These are phyloP conservation scores for Salix koriyanagi DNA, from an alignment of 345 rosid species.

Conservation along the genomic window DNA sequence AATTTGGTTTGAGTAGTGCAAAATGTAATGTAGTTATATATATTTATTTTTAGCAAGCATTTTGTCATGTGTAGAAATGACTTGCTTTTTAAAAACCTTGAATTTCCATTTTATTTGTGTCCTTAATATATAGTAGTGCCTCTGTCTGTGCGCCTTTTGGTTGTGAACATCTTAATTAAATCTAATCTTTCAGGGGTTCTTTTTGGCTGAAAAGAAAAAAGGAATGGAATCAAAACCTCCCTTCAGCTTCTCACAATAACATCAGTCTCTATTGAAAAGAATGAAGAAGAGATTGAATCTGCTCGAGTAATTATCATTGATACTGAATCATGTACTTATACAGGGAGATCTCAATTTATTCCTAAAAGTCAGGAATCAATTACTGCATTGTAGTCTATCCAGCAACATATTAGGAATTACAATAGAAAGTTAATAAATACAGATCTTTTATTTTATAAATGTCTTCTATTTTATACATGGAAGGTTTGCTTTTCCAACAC, in stretches of 20 bases:
- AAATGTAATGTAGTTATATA: slow-evolving; percentile 10
- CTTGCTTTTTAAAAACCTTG: not conserved
- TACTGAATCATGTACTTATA: no score
- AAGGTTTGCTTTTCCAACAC: no score
- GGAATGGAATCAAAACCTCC: not conserved
- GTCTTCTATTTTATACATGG: no score
- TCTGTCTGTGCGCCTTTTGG: not conserved
- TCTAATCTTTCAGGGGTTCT: not conserved
- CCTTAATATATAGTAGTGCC: not conserved
- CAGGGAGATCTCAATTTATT: no score
- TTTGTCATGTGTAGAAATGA: not conserved
- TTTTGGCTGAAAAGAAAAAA: not conserved
- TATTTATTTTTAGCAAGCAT: not conserved
- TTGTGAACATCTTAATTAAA: not conserved
- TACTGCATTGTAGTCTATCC: no score
- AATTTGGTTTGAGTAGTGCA: not conserved
- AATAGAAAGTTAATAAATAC: no score
- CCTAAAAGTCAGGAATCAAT: no score
- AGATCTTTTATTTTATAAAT: no score
- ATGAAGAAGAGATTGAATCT: no score
- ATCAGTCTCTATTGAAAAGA: not conserved
- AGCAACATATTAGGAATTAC: no score
- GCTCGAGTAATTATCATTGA: no score
- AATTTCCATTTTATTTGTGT: not conserved
- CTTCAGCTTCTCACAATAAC: not conserved